A percentile compares a stretch with the other conserved stretches of the same genome.
These are phyloP conservation scores for Tetrastigma voinierianum DNA, from an alignment of 164 flowering plant species.

Conservation along the genomic window DNA sequence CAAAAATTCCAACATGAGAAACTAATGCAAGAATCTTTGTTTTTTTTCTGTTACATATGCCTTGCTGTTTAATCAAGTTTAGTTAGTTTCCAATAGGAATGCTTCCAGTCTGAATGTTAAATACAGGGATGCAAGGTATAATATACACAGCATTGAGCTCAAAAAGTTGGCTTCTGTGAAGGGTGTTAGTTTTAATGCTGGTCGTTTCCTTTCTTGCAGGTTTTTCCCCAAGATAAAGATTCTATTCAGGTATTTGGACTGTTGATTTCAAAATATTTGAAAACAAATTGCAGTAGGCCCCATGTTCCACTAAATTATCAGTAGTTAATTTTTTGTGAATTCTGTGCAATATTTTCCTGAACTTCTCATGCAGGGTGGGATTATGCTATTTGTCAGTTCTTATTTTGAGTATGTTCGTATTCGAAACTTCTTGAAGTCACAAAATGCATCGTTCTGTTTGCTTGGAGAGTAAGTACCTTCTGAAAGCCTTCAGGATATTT, in stretches of 20 bases:
- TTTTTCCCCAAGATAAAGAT: conserved; percentile 90
- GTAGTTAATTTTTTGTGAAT: too few species aligned
- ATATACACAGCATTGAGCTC: too few species aligned
- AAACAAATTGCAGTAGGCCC: not conserved
- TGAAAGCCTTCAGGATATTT: too few species aligned
- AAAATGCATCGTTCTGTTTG: conserved; percentile 78
- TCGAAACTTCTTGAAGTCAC: conserved; percentile 76
- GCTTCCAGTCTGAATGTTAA: too few species aligned
- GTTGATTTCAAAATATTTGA: not conserved
- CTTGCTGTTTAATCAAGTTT: too few species aligned
- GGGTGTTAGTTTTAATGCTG: not conserved
- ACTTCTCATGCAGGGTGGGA: conserved; percentile 64
- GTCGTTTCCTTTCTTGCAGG: conserved; percentile 43
- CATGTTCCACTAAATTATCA: too few species aligned
- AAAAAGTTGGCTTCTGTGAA: not conserved
- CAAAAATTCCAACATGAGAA: too few species aligned
- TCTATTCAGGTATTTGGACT: conserved; percentile 59
- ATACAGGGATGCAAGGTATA: too few species aligned
- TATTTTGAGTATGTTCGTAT: conserved; percentile 82
- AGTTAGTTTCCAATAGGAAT: too few species aligned
- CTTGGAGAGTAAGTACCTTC: conserved; percentile 70
- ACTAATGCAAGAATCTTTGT: too few species aligned
- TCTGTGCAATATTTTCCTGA: not conserved
- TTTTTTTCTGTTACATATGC: too few species aligned
- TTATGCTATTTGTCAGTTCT: conserved; percentile 79